Evolutionary conservation across 805 yeast species (phyloP), one percentile per base, ranked within the genome.

Genomic region (Candida oleophila): DNA sequence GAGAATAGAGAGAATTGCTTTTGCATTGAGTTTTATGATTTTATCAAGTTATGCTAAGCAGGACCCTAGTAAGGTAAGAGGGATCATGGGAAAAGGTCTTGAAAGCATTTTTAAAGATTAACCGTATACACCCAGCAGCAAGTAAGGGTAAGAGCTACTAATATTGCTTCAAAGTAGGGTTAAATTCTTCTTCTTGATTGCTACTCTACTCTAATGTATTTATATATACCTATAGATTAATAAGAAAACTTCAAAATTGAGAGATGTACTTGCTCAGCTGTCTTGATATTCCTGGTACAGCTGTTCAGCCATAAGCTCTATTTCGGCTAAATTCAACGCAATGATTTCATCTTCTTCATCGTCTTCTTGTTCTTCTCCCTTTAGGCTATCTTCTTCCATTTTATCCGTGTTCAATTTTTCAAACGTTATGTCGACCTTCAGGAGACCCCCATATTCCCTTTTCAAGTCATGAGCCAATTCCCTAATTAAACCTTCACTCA

Each of bases 401-500:
- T 46, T 53, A n/a, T 44, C 49, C 7, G 38, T 43, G 22, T 49
- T 55, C 3, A 69, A 57, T 52, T 82, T 81, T 51, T 83, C 87
- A 58, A 82, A 83, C 1, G 77, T 75, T 22, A 86, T 71, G 33
- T 76, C 81, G 14, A 64, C 55, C 50, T 76, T 81, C 11, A 52
- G 44, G 22, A 83, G 36, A 0, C 46, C 39, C 18, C 57, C 66
- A 7, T 72, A 54, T 41, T 73, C 79, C 46, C 69, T 76, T 41
- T 69, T 70, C 40, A 87, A 58, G 52, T 87, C 94, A 46, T 81
- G 82, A 0, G 92, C 88, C 20, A 89, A 64, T 38, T 78, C 74
- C 46, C 88, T 70, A 21, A 89, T 58, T 20, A 78, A 75, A 34
- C 65, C 70, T 52, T 85, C 91, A 50, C 74, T 73, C 35, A 88